Evolutionary conservation across 2,329 filamentous ascomycete genomes (phyloP).

Genomic region (Hypoxylon sp.): DNA sequence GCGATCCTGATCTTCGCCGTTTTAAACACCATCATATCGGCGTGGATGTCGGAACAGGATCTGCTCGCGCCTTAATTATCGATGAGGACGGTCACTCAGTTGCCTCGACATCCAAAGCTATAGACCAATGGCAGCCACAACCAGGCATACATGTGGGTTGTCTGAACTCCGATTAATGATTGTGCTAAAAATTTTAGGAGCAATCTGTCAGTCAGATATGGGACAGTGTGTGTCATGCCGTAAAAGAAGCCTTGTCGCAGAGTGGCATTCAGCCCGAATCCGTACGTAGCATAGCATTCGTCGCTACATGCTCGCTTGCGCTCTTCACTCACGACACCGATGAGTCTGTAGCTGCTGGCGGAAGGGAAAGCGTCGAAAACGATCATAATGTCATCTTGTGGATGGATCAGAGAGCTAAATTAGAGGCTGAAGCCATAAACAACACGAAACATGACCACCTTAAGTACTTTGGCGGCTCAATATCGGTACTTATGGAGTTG

Average conservation of each 20-base stretch:
- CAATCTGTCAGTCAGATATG: neutral
- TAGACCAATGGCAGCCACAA: neutral
- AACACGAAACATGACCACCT: neutral
- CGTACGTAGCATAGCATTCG: constrained; percentile 2
- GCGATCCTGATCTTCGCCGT: neutral
- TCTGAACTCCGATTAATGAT: neutral
- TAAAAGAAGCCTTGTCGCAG: neutral
- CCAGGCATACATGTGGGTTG: constrained; percentile 1
- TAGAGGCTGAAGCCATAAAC: neutral
- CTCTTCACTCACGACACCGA: constrained; percentile 1
- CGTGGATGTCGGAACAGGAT: constrained; percentile 1
- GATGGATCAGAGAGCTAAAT: neutral
- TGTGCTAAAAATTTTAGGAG: neutral
- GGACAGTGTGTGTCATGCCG: neutral
- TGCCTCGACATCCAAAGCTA: neutral
- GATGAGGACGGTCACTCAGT: neutral
- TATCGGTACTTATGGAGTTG: neutral
- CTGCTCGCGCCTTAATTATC: neutral
- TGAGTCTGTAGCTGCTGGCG: neutral
- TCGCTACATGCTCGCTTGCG: neutral
- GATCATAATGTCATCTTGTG: constrained; percentile 3
- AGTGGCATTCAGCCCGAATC: neutral
- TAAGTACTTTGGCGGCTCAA: neutral
- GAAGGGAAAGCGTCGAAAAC: neutral
- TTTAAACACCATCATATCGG: neutral